These are phyloP conservation scores for Begonia peltatifolia DNA, from an alignment of 306 rosid genomes.

Conservation along the genomic window DNA sequence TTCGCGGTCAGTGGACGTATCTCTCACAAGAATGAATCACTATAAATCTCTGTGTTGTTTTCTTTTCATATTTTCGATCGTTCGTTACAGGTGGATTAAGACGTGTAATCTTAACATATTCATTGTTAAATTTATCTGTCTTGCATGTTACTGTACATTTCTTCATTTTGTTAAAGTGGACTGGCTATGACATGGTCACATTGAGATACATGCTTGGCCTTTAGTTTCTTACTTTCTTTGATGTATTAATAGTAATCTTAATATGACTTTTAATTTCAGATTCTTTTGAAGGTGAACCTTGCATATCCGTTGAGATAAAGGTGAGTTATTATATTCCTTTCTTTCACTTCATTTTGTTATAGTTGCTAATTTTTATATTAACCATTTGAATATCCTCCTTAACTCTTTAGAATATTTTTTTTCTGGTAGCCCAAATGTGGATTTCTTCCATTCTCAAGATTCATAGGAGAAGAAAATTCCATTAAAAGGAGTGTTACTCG, in stretches of 20 bases:
- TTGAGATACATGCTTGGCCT: not conserved
- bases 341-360: constrained; percentile 1
- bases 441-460: constrained; percentile 71
- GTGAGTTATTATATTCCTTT: constrained; percentile 13
- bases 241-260: not conserved
- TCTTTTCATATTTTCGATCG: too few relatives aligned
- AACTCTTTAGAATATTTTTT: constrained; percentile 9
- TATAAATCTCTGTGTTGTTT: too few relatives aligned
- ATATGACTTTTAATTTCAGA: constrained; percentile 27
- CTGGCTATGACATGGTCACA: not conserved
- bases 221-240: not conserved
- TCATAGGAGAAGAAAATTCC: constrained; percentile 53
- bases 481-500: constrained; percentile 56
- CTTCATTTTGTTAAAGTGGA: too few relatives aligned
- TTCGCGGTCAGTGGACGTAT: too few relatives aligned
- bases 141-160: too few relatives aligned
- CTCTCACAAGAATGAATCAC: too few relatives aligned
- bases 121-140: too few relatives aligned
- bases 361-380: constrained; percentile 1
- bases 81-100: too few relatives aligned
- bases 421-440: constrained; percentile 79
- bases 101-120: too few relatives aligned
- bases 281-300: constrained; percentile 28
- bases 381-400: not conserved
- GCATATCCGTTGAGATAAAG: constrained; percentile 92